phyloP scores from a whole-genome alignment of 2,329 filamentous ascomycete species.

The Massarina eburnea region DNA sequence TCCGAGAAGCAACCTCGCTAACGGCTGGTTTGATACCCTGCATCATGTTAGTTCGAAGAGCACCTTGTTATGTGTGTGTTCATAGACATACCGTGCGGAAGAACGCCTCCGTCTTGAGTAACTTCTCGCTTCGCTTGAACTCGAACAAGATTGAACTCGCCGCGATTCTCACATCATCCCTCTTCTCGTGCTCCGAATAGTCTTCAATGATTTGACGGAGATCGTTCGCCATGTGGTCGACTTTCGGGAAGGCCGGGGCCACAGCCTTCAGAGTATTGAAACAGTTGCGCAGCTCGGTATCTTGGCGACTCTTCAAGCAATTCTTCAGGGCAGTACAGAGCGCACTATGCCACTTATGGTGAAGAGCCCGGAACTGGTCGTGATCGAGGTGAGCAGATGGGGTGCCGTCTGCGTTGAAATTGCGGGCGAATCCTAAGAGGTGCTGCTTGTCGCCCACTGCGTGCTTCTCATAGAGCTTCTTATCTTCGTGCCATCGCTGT shows the following conservation, averaged over 20 bases:
- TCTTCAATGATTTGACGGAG: conserved; percentile 68
- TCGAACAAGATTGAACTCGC: conserved; percentile 72
- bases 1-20: conserved; percentile 16
- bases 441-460: conserved; percentile 68
- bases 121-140: conserved; percentile 65
- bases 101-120: conserved; percentile 74
- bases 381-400: conserved; percentile 75
- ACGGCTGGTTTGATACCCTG: conserved; percentile 21
- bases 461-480: conserved; percentile 75
- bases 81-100: conserved; percentile 62
- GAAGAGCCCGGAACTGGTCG: conserved; percentile 79
- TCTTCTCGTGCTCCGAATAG: conserved; percentile 58
- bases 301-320: conserved; percentile 81
- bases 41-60: conserved; percentile 12
- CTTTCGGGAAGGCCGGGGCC: conserved; percentile 79
- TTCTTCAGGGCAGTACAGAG: conserved; percentile 77
- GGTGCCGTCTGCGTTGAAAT: conserved; percentile 69
- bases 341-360: conserved; percentile 89
- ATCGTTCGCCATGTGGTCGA: conserved; percentile 81
- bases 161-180: conserved; percentile 74
- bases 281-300: conserved; percentile 97
- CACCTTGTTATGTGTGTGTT: conserved; percentile 1
- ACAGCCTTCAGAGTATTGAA: conserved; percentile 85
- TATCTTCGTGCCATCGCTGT: conserved; percentile 79
- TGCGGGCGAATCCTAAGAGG: conserved; percentile 77